Evolutionary conservation across 306 rosid genomes (phyloP), one percentile per base, ranked within the genome.

Genomic region (Echinosophora koreensis): DNA sequence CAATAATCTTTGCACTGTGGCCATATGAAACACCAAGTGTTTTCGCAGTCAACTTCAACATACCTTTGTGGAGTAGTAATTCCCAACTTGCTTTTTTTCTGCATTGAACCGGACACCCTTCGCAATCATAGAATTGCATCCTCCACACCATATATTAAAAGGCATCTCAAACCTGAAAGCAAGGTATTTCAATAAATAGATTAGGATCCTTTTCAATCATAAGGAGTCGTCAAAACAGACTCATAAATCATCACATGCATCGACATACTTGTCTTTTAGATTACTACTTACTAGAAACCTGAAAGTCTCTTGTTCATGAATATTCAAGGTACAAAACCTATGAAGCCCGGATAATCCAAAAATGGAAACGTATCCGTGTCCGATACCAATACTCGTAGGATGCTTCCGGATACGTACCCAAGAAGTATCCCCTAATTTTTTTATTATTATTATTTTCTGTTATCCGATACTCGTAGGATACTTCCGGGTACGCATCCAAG

Each of bases 21-120:
- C 39, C 38, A 67, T 38, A 18, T 28, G 13, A 16, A 39, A 69
- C n/a, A 42, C 18, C n/a, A 58, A 18, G 47, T 69, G 76, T 15
- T 49, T 17, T 37, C 49, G 71, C 71, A 50, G 44, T 16, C 49
- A 17, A 62, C 14, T 8, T 64, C 49, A 57, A 3, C 76, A 66
- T 74, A 93, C 98, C 97, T 91, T 92, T 3, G 99, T 92, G 32
- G 99, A 95, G 69, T 95, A 92, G 74, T 93, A 93, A 79, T 93
- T 91, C 79, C 96, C 98, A 68, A 91, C 96, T 92, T 92, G 96
- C 82, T 95, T 90, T 80, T 95, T 95, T 89, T 95, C 99, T 2
- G 99, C 97, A 82, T 90, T 92, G 85, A 92, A 95, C 66, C 97
- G 86, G 60, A 95, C 99, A 80, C 99, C 99, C 87, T 95, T 95